These are phyloP conservation scores for Candida maltosa DNA, from an alignment of 805 yeast species.

Conservation along the genomic window DNA sequence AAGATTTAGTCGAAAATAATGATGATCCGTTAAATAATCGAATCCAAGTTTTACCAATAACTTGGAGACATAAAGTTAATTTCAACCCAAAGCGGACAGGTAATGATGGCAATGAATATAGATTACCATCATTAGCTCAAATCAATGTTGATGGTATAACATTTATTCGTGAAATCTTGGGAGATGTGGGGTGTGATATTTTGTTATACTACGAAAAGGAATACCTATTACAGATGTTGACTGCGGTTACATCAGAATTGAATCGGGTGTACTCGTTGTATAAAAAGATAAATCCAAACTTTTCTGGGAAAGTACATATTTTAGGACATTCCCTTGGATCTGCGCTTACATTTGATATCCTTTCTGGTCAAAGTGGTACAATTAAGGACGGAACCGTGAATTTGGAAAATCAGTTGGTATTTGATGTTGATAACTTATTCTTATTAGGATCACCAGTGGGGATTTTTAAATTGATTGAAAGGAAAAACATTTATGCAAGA, in stretches of 20 bases:
- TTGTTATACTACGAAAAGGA: slow-evolving; percentile 71
- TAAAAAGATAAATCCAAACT: slow-evolving; percentile 60
- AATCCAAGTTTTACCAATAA: slow-evolving; percentile 81
- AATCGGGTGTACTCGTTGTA: slow-evolving; percentile 61
- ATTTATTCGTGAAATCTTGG: slow-evolving; percentile 72
- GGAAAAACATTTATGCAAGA: slow-evolving; percentile 53
- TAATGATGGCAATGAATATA: slow-evolving; percentile 34
- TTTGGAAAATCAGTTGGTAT: slow-evolving; percentile 49
- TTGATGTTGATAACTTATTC: slow-evolving; percentile 71
- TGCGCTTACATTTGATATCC: slow-evolving; percentile 73
- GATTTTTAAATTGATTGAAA: slow-evolving; percentile 72
- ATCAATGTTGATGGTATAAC: slow-evolving; percentile 75
- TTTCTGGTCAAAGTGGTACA: slow-evolving; percentile 44
- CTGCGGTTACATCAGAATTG: slow-evolving; percentile 58
- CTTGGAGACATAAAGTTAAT: slow-evolving; percentile 81
- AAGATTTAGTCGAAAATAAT: slow-evolving; percentile 23
- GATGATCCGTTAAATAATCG: slow-evolving; percentile 41
- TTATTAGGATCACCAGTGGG: slow-evolving; percentile 90
- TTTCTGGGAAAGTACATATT: slow-evolving; percentile 74
- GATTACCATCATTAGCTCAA: slow-evolving; percentile 62
- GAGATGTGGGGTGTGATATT: slow-evolving; percentile 83
- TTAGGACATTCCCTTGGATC: slow-evolving; percentile 92
- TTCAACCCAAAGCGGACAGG: slow-evolving; percentile 48
- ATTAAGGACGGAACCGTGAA: slow-evolving; percentile 11
- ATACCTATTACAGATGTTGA: slow-evolving; percentile 59